phyloP scores from a whole-genome alignment of 192 early-diverging fungal genomes.

The Gamsiella multidivaricata region DNA sequence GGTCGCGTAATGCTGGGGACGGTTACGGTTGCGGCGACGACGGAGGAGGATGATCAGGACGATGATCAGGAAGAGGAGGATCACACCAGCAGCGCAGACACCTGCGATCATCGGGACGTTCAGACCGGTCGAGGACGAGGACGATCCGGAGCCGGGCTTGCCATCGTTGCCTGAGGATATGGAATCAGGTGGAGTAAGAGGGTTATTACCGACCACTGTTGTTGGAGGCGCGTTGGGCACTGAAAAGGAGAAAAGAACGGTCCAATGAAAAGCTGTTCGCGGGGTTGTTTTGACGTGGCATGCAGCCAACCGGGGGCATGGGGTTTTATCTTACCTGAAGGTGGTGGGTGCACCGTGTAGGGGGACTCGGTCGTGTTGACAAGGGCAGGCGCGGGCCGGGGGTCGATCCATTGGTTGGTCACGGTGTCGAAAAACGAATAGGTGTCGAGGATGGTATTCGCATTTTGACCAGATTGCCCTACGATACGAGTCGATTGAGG shows the following conservation, averaged over 20 bases:
- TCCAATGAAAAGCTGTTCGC: neutral
- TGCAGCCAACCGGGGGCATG: too few species aligned
- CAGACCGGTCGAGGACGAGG: neutral
- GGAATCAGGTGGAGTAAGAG: too few species aligned
- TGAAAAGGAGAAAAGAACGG: neutral
- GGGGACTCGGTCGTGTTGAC: conserved; percentile 15
- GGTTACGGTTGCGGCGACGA: conserved; percentile 8
- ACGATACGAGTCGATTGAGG: too few species aligned
- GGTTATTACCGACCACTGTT: too few species aligned
- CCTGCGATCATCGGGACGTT: conserved; percentile 16
- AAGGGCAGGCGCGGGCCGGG: neutral
- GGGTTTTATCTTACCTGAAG: neutral
- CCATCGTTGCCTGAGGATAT: too few species aligned
- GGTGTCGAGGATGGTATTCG: too few species aligned
- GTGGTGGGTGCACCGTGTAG: conserved; percentile 8
- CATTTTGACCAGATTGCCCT: too few species aligned
- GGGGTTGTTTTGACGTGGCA: too few species aligned
- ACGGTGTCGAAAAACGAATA: conserved; percentile 3
- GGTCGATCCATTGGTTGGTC: neutral
- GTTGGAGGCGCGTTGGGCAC: too few species aligned
- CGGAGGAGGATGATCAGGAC: neutral
- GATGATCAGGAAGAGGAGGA: conserved; percentile 1
- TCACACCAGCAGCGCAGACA: conserved; percentile 8
- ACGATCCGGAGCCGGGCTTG: too few species aligned
- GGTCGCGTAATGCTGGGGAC: too few species aligned